Base-by-base conservation (phyloP, 108 stramenopile species). In the Cyclotella baltica region DNA sequence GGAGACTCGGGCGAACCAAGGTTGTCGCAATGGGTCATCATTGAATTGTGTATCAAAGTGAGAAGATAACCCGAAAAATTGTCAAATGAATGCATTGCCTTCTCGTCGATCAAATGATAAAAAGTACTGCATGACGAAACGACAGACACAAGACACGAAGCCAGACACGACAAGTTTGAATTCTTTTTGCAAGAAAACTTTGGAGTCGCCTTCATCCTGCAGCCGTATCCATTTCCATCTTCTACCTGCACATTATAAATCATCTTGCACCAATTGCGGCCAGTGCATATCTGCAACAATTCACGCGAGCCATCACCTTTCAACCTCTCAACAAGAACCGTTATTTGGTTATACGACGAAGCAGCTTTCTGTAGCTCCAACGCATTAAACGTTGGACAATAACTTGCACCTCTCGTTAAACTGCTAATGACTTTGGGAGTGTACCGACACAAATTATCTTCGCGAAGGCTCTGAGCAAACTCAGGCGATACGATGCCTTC, bases 151-250 rank as follows among this genome's bases (percentile, higher is more conserved):
- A 43, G 6, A 13, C 10, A 11, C 40, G 10, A 43, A 43, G 40
- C 13, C 6, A 43, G 40, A n/a, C n/a, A n/a, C n/a, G n/a, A n/a
- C 40, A 43, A 11, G 13, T 6, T 43, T 6, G 40, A 6, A 11
- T 43, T 6, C 6, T 11, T 43, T 6, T 43, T 43, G 13, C 6
- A 6, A 43, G 40, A 43, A 11, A 11, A 11, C 40, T 43, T 27
- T 58, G 57, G 57, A 31, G 4, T 58, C 10, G 29, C 28, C 30
- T 58, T 58, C 29, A 58, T 28, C 30, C 57, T 27, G 5, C 46
- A 67, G 3, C 66, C 66, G 18, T 47, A 67, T 3, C 47, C 47
- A 3, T 48, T 16, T n/a, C 43, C 29, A 48, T 67, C 66, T 67
- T 67, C 46, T 6, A 50, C 47, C 19, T 48, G 27, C 9, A 67